Evolutionary conservation across 164 flowering plant genomes (phyloP).

Genomic region (Nymphaea colorata): DNA sequence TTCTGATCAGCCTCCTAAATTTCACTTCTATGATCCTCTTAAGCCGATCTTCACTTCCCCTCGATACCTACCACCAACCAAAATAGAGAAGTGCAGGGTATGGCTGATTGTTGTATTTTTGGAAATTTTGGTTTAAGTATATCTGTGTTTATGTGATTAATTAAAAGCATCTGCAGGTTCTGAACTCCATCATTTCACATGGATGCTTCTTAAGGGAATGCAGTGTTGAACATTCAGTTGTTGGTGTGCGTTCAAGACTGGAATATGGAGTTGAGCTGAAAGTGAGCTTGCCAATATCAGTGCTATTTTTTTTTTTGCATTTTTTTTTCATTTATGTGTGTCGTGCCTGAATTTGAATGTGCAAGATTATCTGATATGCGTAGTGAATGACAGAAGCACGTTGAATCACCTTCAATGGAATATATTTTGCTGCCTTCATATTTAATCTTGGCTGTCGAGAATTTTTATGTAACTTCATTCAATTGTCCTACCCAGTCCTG

Average conservation of each 20-base stretch:
- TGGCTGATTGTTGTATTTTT: conserved; percentile 1
- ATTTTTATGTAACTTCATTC: no score
- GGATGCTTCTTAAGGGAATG: conserved; percentile 84
- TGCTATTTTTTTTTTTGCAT: neutral
- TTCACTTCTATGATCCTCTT: conserved; percentile 64
- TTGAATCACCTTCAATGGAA: no score
- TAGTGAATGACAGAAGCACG: no score
- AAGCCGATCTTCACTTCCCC: conserved; percentile 84
- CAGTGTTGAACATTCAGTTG: conserved; percentile 46
- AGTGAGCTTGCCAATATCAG: conserved; percentile 20
- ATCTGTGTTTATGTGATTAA: conserved; percentile 1
- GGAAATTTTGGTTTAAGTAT: neutral
- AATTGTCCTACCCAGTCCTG: no score
- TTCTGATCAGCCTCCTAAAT: conserved; percentile 37
- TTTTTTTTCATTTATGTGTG: neutral
- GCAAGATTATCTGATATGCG: neutral
- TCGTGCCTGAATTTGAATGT: neutral
- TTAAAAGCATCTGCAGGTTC: conserved; percentile 30
- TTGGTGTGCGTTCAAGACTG: conserved; percentile 74
- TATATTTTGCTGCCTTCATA: no score
- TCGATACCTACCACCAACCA: conserved; percentile 71
- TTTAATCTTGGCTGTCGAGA: no score
- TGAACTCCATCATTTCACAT: conserved; percentile 73
- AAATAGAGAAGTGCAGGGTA: conserved; percentile 65
- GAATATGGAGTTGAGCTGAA: conserved; percentile 64